Evolutionary conservation across 768 basidiomycete genomes (phyloP), one percentile per base, ranked within the genome.

Genomic region (Boletus patriciae): DNA sequence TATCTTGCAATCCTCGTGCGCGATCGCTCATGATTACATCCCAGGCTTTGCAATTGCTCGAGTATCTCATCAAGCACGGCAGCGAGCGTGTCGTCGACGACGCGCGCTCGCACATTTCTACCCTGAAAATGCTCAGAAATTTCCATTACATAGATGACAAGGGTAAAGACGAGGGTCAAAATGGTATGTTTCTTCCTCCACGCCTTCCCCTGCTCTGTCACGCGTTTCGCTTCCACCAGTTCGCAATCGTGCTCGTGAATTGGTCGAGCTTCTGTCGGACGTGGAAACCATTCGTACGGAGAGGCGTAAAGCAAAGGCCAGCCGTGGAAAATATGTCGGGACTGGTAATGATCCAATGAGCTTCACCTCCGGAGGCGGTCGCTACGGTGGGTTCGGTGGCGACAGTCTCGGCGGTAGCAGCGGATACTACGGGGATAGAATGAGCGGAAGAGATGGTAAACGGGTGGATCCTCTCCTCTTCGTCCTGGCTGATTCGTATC

Each of bases 81-180:
- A 94, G 92, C 29, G 97, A 99, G 70, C 88, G 97, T 40, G 96
- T 98, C 12, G 93, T 99, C 18, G 97, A 99, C 69, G 97, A 99
- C 73, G 92, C 96, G 2, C 83, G 97, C 50, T 90, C 92, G 1
- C 97, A 98, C 72, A 78, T 98, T 27, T 89, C 93, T 27, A 96
- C 95, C 19, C 81, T 99, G 65, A 98, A 98, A 77, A 98, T 98
- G 92, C 83, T 98, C 12, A 79, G 94, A 55, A 97, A 88, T 67
- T 99, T 99, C 76, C 96, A 98, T 70, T 98, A 98, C 72, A 92
- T 98, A 54, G 97, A 99, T 62, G 96, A 98, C 61, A 96, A 96
- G 76, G 94, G 93, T 47, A 98, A 99, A 72, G 97, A 99, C 67
- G 93, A 99, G 73, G 97, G 97, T 7, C 82, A 97, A 65, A 99